Evolutionary conservation across 306 rosid species (phyloP), one percentile per base, ranked within the genome.

Genomic region (Rubus parviflorus): DNA sequence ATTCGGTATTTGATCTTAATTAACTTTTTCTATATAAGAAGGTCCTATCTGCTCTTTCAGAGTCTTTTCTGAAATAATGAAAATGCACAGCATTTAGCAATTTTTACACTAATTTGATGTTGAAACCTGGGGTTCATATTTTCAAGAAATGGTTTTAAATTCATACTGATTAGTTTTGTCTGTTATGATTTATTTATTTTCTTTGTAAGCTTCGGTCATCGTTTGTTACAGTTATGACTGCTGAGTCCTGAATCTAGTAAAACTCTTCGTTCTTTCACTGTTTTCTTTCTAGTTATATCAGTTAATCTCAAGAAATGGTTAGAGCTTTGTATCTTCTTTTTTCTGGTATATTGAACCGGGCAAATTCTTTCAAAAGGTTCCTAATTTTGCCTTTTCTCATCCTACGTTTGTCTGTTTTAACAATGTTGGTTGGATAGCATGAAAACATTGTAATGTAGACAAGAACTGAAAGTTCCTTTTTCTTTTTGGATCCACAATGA

Each of bases 401-500:
- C 25, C 20, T 17, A 9, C 15, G 37, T 51, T 51, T 49, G 20
- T 7, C 53, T 30, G 3, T 43, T 45, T 2, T 20, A 22, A 25
- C 11, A 37, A 43, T 58, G 43, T 62, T 71, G 7, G 68, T 61
- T 83, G 73, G 81, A 38, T 62, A 48, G 42, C 19, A 72, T 13
- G 20, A 37, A 75, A 62, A 37, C 2, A 5, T 47, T 37, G 16
- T 73, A 23, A 17, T 57, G 69, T 38, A 49, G 77, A 60, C 43
- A 52, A 46, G 53, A 17, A 57, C 61, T 74, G 70, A 46, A 45
- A 47, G 51, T 75, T 52, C 19, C 42, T 83, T 35, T 79, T 65
- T 56, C 23, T 16, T 60, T 78, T 43, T 3, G 16, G 71, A 73
- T 66, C 37, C 66, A 51, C n/a, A 25, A 22, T 73, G 70, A 51